Evolutionary conservation across 345 rosid genomes (phyloP).

Genomic region (Gossypium sturtianum): DNA sequence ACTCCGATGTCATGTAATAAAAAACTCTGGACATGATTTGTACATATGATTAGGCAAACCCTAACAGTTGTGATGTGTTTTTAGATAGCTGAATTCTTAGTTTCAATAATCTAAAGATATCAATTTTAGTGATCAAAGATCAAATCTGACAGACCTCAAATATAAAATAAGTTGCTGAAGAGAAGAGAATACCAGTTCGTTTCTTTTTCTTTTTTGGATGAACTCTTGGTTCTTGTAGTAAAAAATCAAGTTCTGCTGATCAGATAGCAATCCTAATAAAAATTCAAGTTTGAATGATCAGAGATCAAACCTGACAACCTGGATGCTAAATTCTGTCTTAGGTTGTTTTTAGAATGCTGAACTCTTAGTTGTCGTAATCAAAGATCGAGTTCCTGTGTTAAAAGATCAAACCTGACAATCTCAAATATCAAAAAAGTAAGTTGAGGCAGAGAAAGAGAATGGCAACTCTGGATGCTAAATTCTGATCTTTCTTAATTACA

Average conservation of each 20-base stretch:
- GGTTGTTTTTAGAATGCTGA: background rate
- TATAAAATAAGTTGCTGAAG: too few relatives aligned
- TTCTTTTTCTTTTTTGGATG: too few relatives aligned
- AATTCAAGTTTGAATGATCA: background rate
- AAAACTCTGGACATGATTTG: too few relatives aligned
- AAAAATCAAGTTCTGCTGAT: background rate
- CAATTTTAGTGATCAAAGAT: too few relatives aligned
- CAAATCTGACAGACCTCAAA: too few relatives aligned
- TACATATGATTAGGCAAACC: too few relatives aligned
- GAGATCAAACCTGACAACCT: background rate
- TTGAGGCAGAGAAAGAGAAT: background rate
- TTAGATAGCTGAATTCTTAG: too few relatives aligned
- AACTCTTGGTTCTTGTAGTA: background rate
- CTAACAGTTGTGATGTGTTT: too few relatives aligned
- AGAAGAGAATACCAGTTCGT: too few relatives aligned
- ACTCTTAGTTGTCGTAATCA: background rate
- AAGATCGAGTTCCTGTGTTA: background rate
- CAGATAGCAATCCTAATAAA: background rate
- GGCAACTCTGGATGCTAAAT: conserved; percentile 1
- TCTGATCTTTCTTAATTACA: background rate
- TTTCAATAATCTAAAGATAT: too few relatives aligned
- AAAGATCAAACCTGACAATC: background rate
- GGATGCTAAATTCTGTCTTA: background rate
- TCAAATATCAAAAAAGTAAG: background rate
- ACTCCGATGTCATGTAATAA: too few relatives aligned